Conservation (phyloP, 2,329 filamentous ascomycete genomes). For the Fusarium brevicatenulatum region DNA sequence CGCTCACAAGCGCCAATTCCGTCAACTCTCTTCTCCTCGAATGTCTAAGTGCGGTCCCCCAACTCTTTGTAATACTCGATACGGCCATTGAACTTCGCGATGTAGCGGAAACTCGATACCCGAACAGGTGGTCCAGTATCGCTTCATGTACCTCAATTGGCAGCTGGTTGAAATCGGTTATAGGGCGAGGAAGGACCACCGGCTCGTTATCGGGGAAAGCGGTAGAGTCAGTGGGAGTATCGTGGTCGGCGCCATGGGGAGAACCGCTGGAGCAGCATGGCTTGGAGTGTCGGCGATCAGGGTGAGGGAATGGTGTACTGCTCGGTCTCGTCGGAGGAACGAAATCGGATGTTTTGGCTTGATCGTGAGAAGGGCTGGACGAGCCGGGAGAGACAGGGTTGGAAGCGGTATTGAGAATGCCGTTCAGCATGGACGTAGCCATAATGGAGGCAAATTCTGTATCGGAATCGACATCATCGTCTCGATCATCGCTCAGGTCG, state of each 20-base stretch:
- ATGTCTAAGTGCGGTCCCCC: conserved; percentile 73
- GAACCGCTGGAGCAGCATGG: conserved; percentile 43
- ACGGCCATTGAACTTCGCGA: conserved; percentile 66
- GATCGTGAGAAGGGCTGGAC: conserved; percentile 62
- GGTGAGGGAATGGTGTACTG: conserved; percentile 69
- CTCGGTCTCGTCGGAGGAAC: conserved; percentile 60
- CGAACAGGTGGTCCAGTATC: conserved; percentile 77
- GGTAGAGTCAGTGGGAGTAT: conserved; percentile 25
- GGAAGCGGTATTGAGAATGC: conserved; percentile 56
- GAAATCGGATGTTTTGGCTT: conserved; percentile 53
- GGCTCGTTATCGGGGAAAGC: conserved; percentile 32
- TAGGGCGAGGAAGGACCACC: conserved; percentile 26
- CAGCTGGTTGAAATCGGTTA: conserved; percentile 60
- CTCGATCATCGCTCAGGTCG: conserved; percentile 23
- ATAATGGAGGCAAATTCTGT: conserved; percentile 51
- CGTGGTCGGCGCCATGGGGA: conserved; percentile 36
- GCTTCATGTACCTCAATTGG: conserved; percentile 78
- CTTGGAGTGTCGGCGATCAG: conserved; percentile 56
- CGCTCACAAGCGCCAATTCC: conserved; percentile 70
- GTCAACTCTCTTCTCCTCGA: conserved; percentile 74
- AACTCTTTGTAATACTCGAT: conserved; percentile 65
- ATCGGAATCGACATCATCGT: conserved; percentile 41
- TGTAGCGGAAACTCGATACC: conserved; percentile 71
- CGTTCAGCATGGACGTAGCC: conserved; percentile 50
- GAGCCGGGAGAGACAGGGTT: conserved; percentile 66